phyloP scores from a whole-genome alignment of 164 flowering plant species.

The Taxillus chinensis region DNA sequence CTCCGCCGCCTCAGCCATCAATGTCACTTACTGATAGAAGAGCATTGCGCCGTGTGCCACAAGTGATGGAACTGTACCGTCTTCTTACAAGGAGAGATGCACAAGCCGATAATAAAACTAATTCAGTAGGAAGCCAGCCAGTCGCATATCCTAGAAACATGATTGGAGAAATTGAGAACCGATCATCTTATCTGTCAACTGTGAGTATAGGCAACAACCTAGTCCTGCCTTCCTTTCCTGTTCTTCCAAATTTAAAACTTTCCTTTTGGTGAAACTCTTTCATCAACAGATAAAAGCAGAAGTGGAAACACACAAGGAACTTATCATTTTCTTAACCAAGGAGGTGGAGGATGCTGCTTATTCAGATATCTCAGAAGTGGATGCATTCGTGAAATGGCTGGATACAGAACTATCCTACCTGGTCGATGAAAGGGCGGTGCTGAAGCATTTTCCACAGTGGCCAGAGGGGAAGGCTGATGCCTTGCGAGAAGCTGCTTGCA shows the following conservation, averaged over 20 bases:
- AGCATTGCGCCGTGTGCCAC: slow-evolving; percentile 56
- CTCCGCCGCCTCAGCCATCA: slow-evolving; percentile 55
- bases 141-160: slow-evolving; percentile 37
- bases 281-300: slow-evolving; percentile 48
- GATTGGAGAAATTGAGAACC: slow-evolving; percentile 87
- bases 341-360: slow-evolving; percentile 49
- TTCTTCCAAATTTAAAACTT: background rate
- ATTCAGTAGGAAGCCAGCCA: slow-evolving; percentile 14
- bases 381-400: slow-evolving; percentile 69
- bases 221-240: background rate
- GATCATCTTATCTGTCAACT: slow-evolving; percentile 55
- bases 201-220: slow-evolving; percentile 27
- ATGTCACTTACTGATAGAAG: slow-evolving; percentile 23
- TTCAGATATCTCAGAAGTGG: slow-evolving; percentile 50
- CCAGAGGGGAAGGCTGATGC: slow-evolving; percentile 80
- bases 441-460: slow-evolving; percentile 74
- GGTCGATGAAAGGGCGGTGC: slow-evolving; percentile 82
- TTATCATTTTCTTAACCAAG: slow-evolving; percentile 34
- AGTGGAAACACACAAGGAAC: slow-evolving; percentile 53
- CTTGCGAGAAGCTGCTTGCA: slow-evolving; percentile 67
- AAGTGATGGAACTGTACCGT: slow-evolving; percentile 63
- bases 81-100: slow-evolving; percentile 42
- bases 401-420: slow-evolving; percentile 55
- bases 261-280: background rate
- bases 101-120: slow-evolving; percentile 23